Evolutionary conservation across 495 filamentous ascomycete species (phyloP), one percentile per base, ranked within the genome.

Genomic region (Penicillium paxilli): DNA sequence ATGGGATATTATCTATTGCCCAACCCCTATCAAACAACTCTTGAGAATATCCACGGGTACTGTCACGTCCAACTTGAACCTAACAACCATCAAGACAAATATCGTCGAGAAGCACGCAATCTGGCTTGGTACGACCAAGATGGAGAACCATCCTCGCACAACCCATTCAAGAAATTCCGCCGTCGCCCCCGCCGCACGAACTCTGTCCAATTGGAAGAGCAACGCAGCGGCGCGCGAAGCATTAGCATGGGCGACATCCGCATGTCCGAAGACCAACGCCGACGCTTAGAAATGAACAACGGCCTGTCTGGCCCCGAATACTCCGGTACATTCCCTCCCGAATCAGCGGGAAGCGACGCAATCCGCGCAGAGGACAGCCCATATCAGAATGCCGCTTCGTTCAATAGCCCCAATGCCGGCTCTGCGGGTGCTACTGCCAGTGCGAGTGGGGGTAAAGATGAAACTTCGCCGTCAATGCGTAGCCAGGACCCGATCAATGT

Each of bases 131-230:
- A 78, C 49, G 71, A 74, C 49, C 56, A 72, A 7, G 72, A 78
- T 16, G 76, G 72, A 57, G 69, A 71, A 47, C 64, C 63, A 10
- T 55, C 72, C 2, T 67, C 66, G 4, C 71, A 71, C 55, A 82
- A 82, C 51, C 79, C 79, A n/a, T 81, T 79, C 54, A 74, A 75
- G 55, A 77, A 76, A 44, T 72, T 75, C 57, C 60, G 66, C 19
- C 45, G 56, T 22, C 62, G 55, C 16, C 66, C 64, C 12, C 66
- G 58, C 25, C 69, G 68, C 23, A 54, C 65, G 17, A 49, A 59
- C 40, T 73, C 70, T 19, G 66, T 72, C 45, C 63, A 69, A 49
- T 63, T 77, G 17, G 68, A 74, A 47, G 60, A 42, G 23, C 51
- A 62, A 11, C 46, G 60, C 20, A 26, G 46, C 7, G 52, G 47